A percentile compares a stretch with the other conserved stretches of the same genome.
These are phyloP conservation scores for Hysterangium stoloniferum DNA, from an alignment of 768 basidiomycete species.

Conservation along the genomic window DNA sequence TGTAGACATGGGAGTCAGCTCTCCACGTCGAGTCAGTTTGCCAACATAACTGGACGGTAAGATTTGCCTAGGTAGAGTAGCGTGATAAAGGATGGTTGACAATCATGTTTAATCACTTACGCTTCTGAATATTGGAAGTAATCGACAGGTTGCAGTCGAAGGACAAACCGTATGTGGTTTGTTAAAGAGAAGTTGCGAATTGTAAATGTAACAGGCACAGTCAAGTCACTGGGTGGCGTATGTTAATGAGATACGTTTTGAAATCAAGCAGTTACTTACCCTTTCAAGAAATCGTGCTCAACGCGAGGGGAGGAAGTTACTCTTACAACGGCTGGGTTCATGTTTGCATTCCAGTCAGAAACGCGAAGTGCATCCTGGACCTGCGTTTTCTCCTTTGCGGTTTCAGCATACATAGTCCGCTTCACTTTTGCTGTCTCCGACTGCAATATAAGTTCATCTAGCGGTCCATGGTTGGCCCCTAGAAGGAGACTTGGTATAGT, in stretches of 20 bases:
- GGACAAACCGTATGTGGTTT: slow-evolving; percentile 46
- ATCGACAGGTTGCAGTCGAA: slow-evolving; percentile 27
- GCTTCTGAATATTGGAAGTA: slow-evolving; percentile 17
- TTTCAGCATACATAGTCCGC: slow-evolving; percentile 89
- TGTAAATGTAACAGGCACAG: slow-evolving; percentile 43
- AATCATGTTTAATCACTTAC: slow-evolving; percentile 14
- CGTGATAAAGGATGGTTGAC: background rate
- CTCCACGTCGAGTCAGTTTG: slow-evolving; percentile 56
- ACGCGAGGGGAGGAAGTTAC: slow-evolving; percentile 20
- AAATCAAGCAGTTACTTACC: slow-evolving; percentile 40
- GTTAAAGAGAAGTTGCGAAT: slow-evolving; percentile 70
- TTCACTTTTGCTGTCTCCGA: slow-evolving; percentile 58
- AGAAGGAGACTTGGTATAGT: slow-evolving; percentile 50
- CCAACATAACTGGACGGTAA: slow-evolving; percentile 55
- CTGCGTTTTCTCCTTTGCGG: slow-evolving; percentile 60
- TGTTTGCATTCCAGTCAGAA: slow-evolving; percentile 74
- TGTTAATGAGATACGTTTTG: background rate
- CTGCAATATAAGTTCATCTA: slow-evolving; percentile 53
- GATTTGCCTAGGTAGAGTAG: slow-evolving; percentile 23
- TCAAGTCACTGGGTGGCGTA: slow-evolving; percentile 40
- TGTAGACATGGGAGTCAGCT: slow-evolving; percentile 42
- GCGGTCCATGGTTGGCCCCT: slow-evolving; percentile 60
- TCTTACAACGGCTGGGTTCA: slow-evolving; percentile 57
- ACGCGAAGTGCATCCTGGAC: slow-evolving; percentile 58
- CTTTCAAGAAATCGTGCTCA: slow-evolving; percentile 58